Percentiles rank a stretch among this genome's conserved stretches.
These are phyloP conservation scores for Turnera subulata DNA, from an alignment of 345 rosid genomes.

Conservation along the genomic window DNA sequence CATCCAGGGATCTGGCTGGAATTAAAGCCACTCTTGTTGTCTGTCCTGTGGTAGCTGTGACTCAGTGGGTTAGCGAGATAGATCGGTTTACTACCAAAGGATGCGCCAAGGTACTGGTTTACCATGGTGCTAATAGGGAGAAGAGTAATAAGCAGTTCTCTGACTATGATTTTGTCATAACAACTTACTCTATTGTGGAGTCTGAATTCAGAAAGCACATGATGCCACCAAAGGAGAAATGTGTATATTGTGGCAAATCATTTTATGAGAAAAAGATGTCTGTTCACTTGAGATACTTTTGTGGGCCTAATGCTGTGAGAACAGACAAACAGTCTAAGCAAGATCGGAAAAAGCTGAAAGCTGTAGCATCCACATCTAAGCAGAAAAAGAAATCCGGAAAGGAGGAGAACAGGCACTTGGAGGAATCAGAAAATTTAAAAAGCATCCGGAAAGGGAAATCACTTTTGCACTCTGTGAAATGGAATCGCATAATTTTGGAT, in stretches of 20 bases:
- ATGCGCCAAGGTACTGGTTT: conserved; percentile 72
- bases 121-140: conserved; percentile 77
- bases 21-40: conserved; percentile 67
- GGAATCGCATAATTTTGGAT: conserved; percentile 87
- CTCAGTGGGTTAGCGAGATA: conserved; percentile 88
- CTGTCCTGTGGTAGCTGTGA: conserved; percentile 91
- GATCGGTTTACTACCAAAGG: conserved; percentile 65
- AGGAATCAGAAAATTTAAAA: conserved; percentile 14
- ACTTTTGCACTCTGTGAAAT: conserved; percentile 65
- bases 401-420: conserved; percentile 9
- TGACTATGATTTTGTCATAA: conserved; percentile 77
- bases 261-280: conserved; percentile 44
- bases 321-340: conserved; percentile 86
- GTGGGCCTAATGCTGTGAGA: conserved; percentile 75
- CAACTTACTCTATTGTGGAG: conserved; percentile 84
- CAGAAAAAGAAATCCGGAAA: conserved; percentile 17
- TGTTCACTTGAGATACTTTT: conserved; percentile 57
- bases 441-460: conserved; percentile 40
- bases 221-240: conserved; percentile 65
- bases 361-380: conserved; percentile 12
- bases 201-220: conserved; percentile 62
- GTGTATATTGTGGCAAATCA: conserved; percentile 59
- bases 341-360: conserved; percentile 49
- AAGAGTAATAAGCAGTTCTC: conserved; percentile 44
- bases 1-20: conserved; percentile 34